Percentiles rank a stretch among this genome's conserved stretches.
These are phyloP conservation scores for Ustilago sp. DNA, from an alignment of 1,284 basidiomycete genomes.

Conservation along the genomic window DNA sequence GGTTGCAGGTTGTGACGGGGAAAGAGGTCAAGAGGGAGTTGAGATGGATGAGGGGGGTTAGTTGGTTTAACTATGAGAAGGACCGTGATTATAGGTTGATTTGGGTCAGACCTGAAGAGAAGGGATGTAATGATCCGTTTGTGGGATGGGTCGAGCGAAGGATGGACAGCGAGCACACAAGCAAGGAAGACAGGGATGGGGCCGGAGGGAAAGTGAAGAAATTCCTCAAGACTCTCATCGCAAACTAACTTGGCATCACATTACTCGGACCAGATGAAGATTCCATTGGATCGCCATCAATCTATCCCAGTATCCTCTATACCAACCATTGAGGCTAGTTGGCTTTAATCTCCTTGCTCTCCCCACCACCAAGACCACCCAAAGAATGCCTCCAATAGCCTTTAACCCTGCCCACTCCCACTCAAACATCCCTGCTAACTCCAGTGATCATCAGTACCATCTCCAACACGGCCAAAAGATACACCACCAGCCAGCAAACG, in stretches of 20 bases:
- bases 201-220: constrained; percentile 18
- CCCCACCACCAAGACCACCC: background rate
- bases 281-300: background rate
- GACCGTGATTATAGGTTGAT: constrained; percentile 37
- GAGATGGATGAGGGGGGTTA: constrained; percentile 16
- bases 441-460: constrained; percentile 2
- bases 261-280: background rate
- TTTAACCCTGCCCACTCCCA: constrained; percentile 11
- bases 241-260: constrained; percentile 5
- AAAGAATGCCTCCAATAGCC: constrained; percentile 12
- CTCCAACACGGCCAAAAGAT: constrained; percentile 21
- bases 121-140: constrained; percentile 7
- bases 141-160: constrained; percentile 3
- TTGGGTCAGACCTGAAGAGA: constrained; percentile 1
- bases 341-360: background rate
- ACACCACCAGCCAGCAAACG: constrained; percentile 14
- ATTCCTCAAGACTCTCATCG: constrained; percentile 33
- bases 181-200: background rate
- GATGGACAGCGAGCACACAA: background rate
- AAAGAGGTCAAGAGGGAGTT: constrained; percentile 13
- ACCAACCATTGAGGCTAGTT: background rate
- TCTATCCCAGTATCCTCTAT: no score
- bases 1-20: constrained; percentile 26
- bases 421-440: constrained; percentile 4
- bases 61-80: constrained; percentile 52